Percentiles rank a stretch among this genome's conserved stretches.
phyloP scores from a whole-genome alignment of 495 filamentous ascomycete species.

The Cercophora sp. region DNA sequence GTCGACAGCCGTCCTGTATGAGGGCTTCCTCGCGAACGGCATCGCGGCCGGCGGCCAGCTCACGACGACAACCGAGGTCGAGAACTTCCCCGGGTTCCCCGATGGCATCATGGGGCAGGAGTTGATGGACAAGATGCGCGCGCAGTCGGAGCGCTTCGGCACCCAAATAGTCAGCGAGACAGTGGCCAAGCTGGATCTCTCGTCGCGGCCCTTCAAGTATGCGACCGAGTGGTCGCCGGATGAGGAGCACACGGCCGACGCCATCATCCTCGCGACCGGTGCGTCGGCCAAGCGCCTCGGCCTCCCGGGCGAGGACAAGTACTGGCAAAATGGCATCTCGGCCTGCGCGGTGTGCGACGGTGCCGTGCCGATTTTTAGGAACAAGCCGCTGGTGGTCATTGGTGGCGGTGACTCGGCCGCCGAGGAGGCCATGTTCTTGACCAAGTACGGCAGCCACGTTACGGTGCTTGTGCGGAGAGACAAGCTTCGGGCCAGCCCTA shows the following conservation, averaged over 20 bases:
- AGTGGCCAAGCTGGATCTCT: slow-evolving; percentile 82
- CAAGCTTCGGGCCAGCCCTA: slow-evolving; percentile 77
- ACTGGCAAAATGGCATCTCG: slow-evolving; percentile 95
- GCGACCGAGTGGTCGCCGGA: slow-evolving; percentile 79
- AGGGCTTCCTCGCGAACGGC: slow-evolving; percentile 96
- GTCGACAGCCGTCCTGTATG: slow-evolving; percentile 74
- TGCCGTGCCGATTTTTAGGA: slow-evolving; percentile 93
- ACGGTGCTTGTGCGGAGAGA: slow-evolving; percentile 88
- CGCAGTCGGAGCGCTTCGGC: slow-evolving; percentile 85
- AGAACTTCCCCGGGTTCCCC: slow-evolving; percentile 96
- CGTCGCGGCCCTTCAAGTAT: slow-evolving; percentile 82
- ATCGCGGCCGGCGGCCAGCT: slow-evolving; percentile 94
- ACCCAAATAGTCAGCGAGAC: slow-evolving; percentile 91
- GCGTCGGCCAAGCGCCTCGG: slow-evolving; percentile 80
- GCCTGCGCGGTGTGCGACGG: slow-evolving; percentile 98
- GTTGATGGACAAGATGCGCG: slow-evolving; percentile 94
- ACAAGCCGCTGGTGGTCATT: slow-evolving; percentile 93
- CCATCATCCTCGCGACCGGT: slow-evolving; percentile 91
- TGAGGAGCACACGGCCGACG: slow-evolving; percentile 75
- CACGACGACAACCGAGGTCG: slow-evolving; percentile 95
- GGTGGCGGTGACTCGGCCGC: slow-evolving; percentile 96
- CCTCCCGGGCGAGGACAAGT: slow-evolving; percentile 85
- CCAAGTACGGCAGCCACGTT: slow-evolving; percentile 94
- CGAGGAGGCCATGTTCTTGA: slow-evolving; percentile 95
- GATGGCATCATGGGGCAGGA: slow-evolving; percentile 77